phyloP scores from a whole-genome alignment of 2,329 filamentous ascomycete genomes.

The Colletotrichum camelliae region DNA sequence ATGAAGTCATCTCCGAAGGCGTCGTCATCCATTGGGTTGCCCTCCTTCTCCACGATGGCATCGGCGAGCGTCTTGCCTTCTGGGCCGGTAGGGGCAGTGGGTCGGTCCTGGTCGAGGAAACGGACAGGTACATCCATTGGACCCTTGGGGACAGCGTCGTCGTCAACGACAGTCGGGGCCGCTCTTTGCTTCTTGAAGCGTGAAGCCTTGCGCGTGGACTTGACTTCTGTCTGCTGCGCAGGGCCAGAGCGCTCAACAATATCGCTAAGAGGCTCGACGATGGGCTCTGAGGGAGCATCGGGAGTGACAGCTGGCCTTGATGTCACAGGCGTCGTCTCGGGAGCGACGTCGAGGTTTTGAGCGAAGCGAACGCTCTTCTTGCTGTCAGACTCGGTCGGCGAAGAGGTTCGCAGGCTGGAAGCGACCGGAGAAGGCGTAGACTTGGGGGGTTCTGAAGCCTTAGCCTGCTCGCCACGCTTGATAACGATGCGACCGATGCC shows the following conservation, averaged over 20 bases:
- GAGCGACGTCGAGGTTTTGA: constrained; percentile 72
- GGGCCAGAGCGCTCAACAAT: constrained; percentile 52
- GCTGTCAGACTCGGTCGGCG: constrained; percentile 26
- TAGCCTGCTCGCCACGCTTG: constrained; percentile 28
- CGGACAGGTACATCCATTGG: constrained; percentile 49
- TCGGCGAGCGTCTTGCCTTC: constrained; percentile 64
- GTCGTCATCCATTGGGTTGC: constrained; percentile 30
- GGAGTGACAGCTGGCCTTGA: not conserved
- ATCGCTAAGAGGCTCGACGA: constrained; percentile 57
- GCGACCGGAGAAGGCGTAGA: constrained; percentile 19
- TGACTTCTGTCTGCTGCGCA: constrained; percentile 25
- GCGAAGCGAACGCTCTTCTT: constrained; percentile 86
- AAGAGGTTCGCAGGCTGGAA: constrained; percentile 4
- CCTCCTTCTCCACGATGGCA: constrained; percentile 61
- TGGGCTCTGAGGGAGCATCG: constrained; percentile 28
- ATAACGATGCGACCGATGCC: constrained; percentile 64
- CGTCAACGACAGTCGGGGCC: constrained; percentile 20
- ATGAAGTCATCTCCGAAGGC: constrained; percentile 66
- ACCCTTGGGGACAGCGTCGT: constrained; percentile 40
- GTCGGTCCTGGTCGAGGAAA: constrained; percentile 43
- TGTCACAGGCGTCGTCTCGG: constrained; percentile 26
- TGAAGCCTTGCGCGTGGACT: constrained; percentile 47
- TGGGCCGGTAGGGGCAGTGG: constrained; percentile 52
- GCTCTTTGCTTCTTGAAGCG: constrained; percentile 52
- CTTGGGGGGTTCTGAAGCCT: not conserved